Evolutionary conservation across 2,329 filamentous ascomycete genomes (phyloP), one percentile per base, ranked within the genome.

Genomic region (Westerdykella ornata): DNA sequence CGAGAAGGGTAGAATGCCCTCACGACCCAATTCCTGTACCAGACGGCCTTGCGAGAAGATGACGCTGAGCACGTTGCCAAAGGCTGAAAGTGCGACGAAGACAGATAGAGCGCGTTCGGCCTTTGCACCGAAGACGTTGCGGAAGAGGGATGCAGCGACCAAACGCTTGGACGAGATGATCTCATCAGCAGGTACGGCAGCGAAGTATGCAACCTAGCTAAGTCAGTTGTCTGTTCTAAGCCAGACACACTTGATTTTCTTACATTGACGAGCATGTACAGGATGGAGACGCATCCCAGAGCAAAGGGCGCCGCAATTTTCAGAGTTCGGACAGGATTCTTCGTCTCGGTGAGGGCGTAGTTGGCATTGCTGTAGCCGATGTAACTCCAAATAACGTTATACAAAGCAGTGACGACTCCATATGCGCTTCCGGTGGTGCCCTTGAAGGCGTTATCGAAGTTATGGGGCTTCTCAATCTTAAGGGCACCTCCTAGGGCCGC

Each of bases 381-480:
- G 53, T 80, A 85, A 45, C 75, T 80, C 75, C 81, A 85, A 53
- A 85, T 81, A 47, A 85, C 80, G 51, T 84, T 85, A 70, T 83
- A 84, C 0, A 85, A 66, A 0, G 82, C 80, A 1, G 78, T 84
- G n/a, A 83, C 80, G 26, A 83, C 72, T 36, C 78, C 79, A 48
- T 85, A 85, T 1, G 78, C 74, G 50, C 75, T 81, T 6, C 77
- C 76, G 1, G 77, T 82, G 4, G 81, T 84, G 7, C 81, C 81
- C 35, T 75, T 72, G 47, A 85, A 85, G 8, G 79, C 75, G 44
- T 81, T 72, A 48, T 65, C 62, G 55, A 85, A 82, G 68, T 81
- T 84, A 56, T 80, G 63, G 5, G 78, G 77, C 54, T 78, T 77
- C 28, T 77, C 73, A 32, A 82, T 71, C 53, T 77, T 77, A 36